A percentile compares a stretch with the other conserved stretches of the same genome.
These are phyloP conservation scores for Apiospora sp. DNA, from an alignment of 2,329 filamentous ascomycete genomes.

Conservation along the genomic window DNA sequence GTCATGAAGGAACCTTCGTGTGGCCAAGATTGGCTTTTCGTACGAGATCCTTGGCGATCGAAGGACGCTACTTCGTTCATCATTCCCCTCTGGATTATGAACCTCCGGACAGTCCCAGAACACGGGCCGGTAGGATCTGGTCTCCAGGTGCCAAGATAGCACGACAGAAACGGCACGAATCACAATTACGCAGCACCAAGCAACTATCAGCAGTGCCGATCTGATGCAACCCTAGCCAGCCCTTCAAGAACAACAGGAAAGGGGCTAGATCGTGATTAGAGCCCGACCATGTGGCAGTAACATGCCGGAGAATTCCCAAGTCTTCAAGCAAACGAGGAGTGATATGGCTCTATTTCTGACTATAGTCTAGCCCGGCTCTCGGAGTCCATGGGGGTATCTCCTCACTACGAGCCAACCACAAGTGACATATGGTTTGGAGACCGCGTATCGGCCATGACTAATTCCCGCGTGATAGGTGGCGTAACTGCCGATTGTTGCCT, in stretches of 20 bases:
- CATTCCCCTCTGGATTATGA: neutral
- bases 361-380: neutral
- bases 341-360: too few species aligned
- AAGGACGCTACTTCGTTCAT: neutral
- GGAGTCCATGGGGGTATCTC: neutral
- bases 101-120: neutral
- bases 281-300: neutral
- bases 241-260: neutral
- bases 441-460: neutral
- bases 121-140: neutral
- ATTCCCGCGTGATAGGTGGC: neutral
- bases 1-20: neutral
- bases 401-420: neutral
- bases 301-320: neutral
- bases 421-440: neutral
- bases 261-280: neutral
- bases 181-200: neutral
- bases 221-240: neutral
- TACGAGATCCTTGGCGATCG: neutral
- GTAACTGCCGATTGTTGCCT: neutral
- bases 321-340: too few species aligned
- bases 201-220: conserved; percentile 3
- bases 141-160: neutral
- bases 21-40: neutral
- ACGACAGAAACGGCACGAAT: neutral